Evolutionary conservation across 1,284 basidiomycete genomes (phyloP), one percentile per base, ranked within the genome.

Genomic region (Meira nashicola): DNA sequence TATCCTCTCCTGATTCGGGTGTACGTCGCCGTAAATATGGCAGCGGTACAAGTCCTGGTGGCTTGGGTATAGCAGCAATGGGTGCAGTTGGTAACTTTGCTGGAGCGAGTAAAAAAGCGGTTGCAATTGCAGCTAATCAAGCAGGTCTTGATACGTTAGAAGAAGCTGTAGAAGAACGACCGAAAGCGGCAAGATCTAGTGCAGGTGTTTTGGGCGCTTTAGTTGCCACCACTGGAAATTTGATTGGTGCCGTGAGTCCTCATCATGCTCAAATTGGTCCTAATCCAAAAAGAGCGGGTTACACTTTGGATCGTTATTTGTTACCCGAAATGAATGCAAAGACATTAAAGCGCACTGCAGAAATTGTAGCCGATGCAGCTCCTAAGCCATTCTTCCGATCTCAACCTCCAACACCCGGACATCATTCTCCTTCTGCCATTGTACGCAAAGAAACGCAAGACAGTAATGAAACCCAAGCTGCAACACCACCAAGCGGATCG

Each of bases 131-230:
- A 25, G 73, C 67, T 11, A 66, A 59, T 51, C 75, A 78, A 57
- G 65, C 66, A 14, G 75, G 73, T 15, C 56, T 76, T 52, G 43
- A 44, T 25, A 33, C 28, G 8, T 25, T 58, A 39, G 68, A 74
- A 37, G 64, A 70, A 19, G 68, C 67, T 14, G 64, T 71, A 44
- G 64, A 69, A 52, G 78, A 81, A 63, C 69, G 83, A n/a, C 86
- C 85, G 3, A 79, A 83, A 40, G 81, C 82, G 2, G 82, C 84
- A 9, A 79, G 83, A 49, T 84, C 81, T 59, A 83, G 81, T 7
- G 88, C 82, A 0, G 88, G 88, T 4, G 87, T 87, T 0, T 84
- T 89, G 67, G 88, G 87, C 11, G 84, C 86, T 7, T 82, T 90
- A 48, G 85, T 90, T 43, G 85, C 87, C 23, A 86, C 84, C 62